These are phyloP conservation scores for Haematococcus lacustris DNA, from an alignment of 139 green algal genomes.

Conservation along the genomic window DNA sequence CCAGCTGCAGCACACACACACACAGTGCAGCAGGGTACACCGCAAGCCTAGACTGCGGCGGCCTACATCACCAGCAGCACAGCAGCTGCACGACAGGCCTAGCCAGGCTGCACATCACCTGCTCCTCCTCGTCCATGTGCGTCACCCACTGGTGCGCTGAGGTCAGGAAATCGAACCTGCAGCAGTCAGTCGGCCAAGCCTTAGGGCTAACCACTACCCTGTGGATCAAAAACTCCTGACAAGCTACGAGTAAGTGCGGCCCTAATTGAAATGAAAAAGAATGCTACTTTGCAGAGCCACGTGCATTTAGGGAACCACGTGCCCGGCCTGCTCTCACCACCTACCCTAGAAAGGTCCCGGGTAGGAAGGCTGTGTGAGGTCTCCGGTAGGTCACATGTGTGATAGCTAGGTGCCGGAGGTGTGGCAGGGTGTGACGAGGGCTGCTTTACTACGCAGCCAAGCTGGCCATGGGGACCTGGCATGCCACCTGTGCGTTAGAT, in stretches of 20 bases:
- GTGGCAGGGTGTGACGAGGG: neutral
- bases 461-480: neutral
- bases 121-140: conserved; percentile 56
- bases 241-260: too few species aligned
- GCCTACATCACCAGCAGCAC: too few species aligned
- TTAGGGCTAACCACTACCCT: neutral
- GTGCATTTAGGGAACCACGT: neutral
- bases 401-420: neutral
- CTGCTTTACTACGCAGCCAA: neutral
- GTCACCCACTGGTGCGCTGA: conserved; percentile 68
- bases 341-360: neutral
- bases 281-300: too few species aligned
- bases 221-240: neutral
- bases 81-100: too few species aligned
- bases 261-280: too few species aligned
- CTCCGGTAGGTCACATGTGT: neutral
- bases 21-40: neutral
- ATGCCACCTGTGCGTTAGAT: neutral
- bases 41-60: neutral
- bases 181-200: neutral
- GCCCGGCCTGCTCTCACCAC: too few species aligned
- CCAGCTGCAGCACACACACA: neutral
- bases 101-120: conserved; percentile 25
- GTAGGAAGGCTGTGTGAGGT: neutral
- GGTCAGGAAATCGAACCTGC: conserved; percentile 39